Evolutionary conservation across 129 eudicot species (phyloP), one percentile per base, ranked within the genome.

Genomic region (Flaveria sonorensis): DNA sequence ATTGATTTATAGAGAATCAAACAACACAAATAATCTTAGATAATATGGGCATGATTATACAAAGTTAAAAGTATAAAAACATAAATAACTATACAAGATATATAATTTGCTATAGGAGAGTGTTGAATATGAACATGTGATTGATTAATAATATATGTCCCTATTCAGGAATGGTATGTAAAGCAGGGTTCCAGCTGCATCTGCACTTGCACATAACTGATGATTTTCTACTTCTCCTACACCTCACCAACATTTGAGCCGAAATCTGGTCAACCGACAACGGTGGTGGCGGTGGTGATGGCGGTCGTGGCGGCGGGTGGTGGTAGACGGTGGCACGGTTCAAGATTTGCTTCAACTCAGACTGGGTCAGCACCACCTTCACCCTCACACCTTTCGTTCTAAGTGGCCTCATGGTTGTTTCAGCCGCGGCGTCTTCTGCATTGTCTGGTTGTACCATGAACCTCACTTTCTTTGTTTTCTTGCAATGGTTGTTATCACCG

Each of bases 101-200:
- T n/a, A n/a, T n/a, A n/a, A n/a, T n/a, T n/a, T n/a, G 19, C 1
- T 11, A 63, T 11, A 63, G 47, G 14, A 63, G 12, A 63, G 36
- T 7, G 28, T 19, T 47, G 28, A 12, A 75, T 59, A 48, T 76
- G 57, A 60, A 21, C 20, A 45, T 16, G 30, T 18, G 23, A 75
- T 10, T 42, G 43, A 53, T 24, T 43, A 28, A 55, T 65, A 73
- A 45, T 8, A 45, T 8, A 72, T 52, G 51, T 9, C 62, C 53
- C 11, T 9, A 66, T 73, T 85, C 88, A 66, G 75, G 79, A 68
- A 85, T 85, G 14, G 81, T 73, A 57, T 85, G 83, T 30, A 85
- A 74, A 69, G 39, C 47, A 67, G 88, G 88, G 62, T 77, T 81
- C 88, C 88, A 85, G 74, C 21, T 26, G 66, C 72, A 85, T 70